Percentiles rank a stretch among this genome's conserved stretches.
Conservation (phyloP, 257 asterid species). For the Ilex asprella region DNA sequence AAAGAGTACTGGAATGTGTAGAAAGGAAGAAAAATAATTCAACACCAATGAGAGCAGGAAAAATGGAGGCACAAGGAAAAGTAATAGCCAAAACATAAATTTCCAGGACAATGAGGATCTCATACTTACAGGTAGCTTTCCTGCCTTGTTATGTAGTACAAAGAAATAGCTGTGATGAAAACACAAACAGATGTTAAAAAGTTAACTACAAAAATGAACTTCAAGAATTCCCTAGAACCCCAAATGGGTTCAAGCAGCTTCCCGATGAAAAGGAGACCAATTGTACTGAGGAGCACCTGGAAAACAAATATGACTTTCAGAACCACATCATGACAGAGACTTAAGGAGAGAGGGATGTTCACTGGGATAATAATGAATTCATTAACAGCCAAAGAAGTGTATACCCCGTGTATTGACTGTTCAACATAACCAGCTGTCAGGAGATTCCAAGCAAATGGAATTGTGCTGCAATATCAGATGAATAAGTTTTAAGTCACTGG, state of each 20-base stretch:
- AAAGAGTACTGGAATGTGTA: too few species aligned
- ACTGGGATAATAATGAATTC: background rate
- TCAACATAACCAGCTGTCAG: conserved; percentile 85
- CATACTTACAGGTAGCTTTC: conserved; percentile 82
- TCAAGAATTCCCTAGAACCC: conserved; percentile 86
- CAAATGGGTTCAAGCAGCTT: conserved; percentile 90
- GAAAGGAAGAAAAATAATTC: too few species aligned
- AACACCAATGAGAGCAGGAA: too few species aligned
- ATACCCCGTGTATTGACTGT: conserved; percentile 81
- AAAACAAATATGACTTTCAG: conserved; percentile 12
- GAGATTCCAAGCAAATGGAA: conserved; percentile 97
- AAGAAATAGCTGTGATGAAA: conserved; percentile 71
- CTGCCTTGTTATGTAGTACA: conserved; percentile 61
- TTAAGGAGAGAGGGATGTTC: conserved; percentile 8
- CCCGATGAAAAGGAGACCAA: conserved; percentile 80
- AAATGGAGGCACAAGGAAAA: too few species aligned
- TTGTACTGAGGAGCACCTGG: conserved; percentile 63
- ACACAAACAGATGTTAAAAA: conserved; percentile 68
- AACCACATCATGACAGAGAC: conserved; percentile 1
- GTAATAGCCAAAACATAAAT: background rate
- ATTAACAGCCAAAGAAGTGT: conserved; percentile 11
- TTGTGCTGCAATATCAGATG: conserved; percentile 52
- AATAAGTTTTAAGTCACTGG: background rate
- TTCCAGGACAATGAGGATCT: conserved; percentile 8
- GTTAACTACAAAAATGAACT: conserved; percentile 79